A percentile compares a stretch with the other conserved stretches of the same genome.
phyloP scores from a whole-genome alignment of 345 rosid species.

The Bruguiera sexangula region DNA sequence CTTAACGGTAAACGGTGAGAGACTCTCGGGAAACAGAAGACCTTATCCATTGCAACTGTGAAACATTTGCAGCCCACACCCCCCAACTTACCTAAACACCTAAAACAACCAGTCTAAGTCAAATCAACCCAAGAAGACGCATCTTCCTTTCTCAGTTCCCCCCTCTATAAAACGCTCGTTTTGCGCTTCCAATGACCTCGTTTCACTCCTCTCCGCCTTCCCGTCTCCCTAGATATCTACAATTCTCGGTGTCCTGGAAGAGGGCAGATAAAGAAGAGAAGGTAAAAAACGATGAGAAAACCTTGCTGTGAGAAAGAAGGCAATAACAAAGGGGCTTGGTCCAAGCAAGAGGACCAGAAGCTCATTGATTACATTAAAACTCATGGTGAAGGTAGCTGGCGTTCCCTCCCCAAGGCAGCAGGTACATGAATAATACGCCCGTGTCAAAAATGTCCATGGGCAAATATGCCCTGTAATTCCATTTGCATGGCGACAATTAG shows the following conservation, averaged over 20 bases:
- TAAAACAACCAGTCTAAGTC: constrained; percentile 25
- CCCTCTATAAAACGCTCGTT: constrained; percentile 1
- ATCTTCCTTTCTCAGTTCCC: constrained; percentile 3
- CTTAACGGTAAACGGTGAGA: constrained; percentile 4
- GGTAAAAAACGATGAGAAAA: constrained; percentile 12
- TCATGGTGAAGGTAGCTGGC: constrained; percentile 46
- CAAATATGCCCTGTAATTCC: too few relatives aligned
- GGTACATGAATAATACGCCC: constrained; percentile 11
- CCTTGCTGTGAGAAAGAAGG: constrained; percentile 26
- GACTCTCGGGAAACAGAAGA: neutral
- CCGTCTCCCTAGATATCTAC: too few relatives aligned
- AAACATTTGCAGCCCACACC: neutral
- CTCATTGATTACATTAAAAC: constrained; percentile 34
- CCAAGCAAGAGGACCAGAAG: constrained; percentile 41
- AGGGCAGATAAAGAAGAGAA: neutral
- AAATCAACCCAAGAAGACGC: neutral
- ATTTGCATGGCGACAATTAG: too few relatives aligned
- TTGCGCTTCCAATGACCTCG: neutral
- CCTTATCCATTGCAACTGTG: neutral
- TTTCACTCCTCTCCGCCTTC: neutral
- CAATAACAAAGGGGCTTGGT: constrained; percentile 44
- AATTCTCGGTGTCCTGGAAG: neutral
- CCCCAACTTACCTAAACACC: constrained; percentile 8
- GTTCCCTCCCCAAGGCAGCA: constrained; percentile 38
- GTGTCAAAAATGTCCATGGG: too few relatives aligned